Base-by-base conservation (phyloP, 2,329 filamentous ascomycete genomes). In the Chaetomium sp. region DNA sequence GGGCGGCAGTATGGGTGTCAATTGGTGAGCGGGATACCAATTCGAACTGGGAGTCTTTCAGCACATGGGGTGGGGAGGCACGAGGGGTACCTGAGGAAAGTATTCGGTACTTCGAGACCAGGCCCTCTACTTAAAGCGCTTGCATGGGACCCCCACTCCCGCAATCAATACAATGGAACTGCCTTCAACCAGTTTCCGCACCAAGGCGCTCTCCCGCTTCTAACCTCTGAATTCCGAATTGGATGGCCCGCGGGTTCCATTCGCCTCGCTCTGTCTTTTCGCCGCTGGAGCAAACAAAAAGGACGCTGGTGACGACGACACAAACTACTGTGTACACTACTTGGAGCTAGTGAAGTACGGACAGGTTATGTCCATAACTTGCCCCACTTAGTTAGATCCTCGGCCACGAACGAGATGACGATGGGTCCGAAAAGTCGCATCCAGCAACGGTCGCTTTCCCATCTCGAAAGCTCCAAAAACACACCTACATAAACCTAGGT, bases 401-500 rank as follows among this genome's bases (percentile, higher is more conserved):
- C 13, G n/a, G n/a, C n/a, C 4, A 38, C 19, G 21, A 3, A 25
- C 31, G n/a, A 27, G 33, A 38, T 35, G n/a, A 42, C 38, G 6
- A 38, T 21, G n/a, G 12, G 16, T 42, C 38, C 19, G n/a, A 8
- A 31, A 31, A 50, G 58, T 54, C 25, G 58, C 49, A 51, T 54
- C 31, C 33, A 29, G 49, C 58, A 60, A 60, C 58, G 58, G 58
- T 29, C 57, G n/a, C 33, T 51, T 60, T 53, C 58, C 49, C 47
- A 54, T 54, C 58, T 16, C 25, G n/a, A 50, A 23, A 10, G 19
- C n/a, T 12, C 25, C 27, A 16, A 25, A 49, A 49, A n/a, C n/a
- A n/a, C 7, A 57, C 13, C n/a, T 4, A 47, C 23, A 19, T n/a
- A 57, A 29, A 42, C 25, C n/a, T n/a, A n/a, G n/a, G n/a, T n/a